Percentiles rank a stretch among this genome's conserved stretches.
Evolutionary conservation across 108 stramenopile species (phyloP).

Genomic region (Cyclotella kingstonii): DNA sequence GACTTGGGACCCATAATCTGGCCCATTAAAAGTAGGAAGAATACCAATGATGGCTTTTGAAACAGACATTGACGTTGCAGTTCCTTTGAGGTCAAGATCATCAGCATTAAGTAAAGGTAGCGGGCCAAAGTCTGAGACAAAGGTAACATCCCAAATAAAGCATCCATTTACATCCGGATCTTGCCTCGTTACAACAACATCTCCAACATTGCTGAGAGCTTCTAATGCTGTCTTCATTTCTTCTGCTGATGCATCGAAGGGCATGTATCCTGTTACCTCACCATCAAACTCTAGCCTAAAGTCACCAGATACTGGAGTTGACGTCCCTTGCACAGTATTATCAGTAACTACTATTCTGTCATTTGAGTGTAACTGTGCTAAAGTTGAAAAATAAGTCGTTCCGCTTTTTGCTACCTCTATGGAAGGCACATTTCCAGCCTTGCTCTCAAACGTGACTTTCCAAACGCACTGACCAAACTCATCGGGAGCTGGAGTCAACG

Average conservation of each 20-base stretch:
- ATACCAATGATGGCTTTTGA: conserved; percentile 27
- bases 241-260: conserved; percentile 54
- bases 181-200: conserved; percentile 56
- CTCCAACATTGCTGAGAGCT: conserved; percentile 56
- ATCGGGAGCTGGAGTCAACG: conserved; percentile 21
- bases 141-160: conserved; percentile 77
- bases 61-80: conserved; percentile 51
- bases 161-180: conserved; percentile 71
- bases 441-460: conserved; percentile 73
- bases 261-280: conserved; percentile 65
- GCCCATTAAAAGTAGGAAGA: conserved; percentile 46
- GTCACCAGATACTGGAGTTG: conserved; percentile 54
- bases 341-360: conserved; percentile 27
- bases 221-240: conserved; percentile 63
- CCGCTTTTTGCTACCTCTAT: conserved; percentile 40
- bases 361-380: conserved; percentile 30
- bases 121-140: conserved; percentile 63
- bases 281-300: conserved; percentile 72
- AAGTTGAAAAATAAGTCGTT: conserved; percentile 29
- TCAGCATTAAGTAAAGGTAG: conserved; percentile 56
- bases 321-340: conserved; percentile 42
- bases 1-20: conserved; percentile 58
- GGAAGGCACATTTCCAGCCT: conserved; percentile 58
- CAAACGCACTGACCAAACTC: conserved; percentile 54
- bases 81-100: conserved; percentile 61